Base-by-base conservation (phyloP, 306 rosid genomes). In the Dryas drummondii region DNA sequence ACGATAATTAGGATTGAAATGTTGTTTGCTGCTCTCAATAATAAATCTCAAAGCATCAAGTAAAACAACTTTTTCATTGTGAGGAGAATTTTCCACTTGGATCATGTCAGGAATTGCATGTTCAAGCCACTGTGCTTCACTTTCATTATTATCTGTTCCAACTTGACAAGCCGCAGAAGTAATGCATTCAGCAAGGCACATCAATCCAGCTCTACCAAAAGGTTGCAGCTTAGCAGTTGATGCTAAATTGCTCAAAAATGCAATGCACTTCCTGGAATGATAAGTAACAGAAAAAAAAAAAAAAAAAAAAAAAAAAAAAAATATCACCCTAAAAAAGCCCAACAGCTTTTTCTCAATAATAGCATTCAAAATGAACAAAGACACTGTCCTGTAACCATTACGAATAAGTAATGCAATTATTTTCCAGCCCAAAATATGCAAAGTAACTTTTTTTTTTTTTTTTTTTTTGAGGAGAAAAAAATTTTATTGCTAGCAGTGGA, bases 1-100 rank as follows among this genome's bases (percentile, higher is more conserved):
- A 69, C 98, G 96, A 85, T 94, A 94, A 78, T 84, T 94, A 71
- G 98, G 96, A 86, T 94, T 94, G 87, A 94, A 94, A 84, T 94
- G 98, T 32, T 90, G 93, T 82, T 91, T 94, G 91, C 98, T 90
- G 88, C 87, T 86, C 87, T 88, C 96, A 72, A 88, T 76, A 77
- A 88, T 84, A 87, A 87, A 94, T 86, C 97, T 86, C 76, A 91
- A 82, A 78, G 81, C 83, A 80, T 94, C 88, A 68, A 91, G 86
- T 60, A 94, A 73, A 54, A 76, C 79, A 49, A 74, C 82, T 74
- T 83, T 87, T 69, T 66, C 86, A 79, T 79, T 69, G 58, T 49
- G 86, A 71, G 69, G 77, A 73, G 78, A 73, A 75, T 74, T 45
- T 85, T 59, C 89, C 83, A 74, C 63, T 57, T 57, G 61, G 50